Base-by-base conservation (phyloP, 306 rosid genomes). In the Corylus avellana region DNA sequence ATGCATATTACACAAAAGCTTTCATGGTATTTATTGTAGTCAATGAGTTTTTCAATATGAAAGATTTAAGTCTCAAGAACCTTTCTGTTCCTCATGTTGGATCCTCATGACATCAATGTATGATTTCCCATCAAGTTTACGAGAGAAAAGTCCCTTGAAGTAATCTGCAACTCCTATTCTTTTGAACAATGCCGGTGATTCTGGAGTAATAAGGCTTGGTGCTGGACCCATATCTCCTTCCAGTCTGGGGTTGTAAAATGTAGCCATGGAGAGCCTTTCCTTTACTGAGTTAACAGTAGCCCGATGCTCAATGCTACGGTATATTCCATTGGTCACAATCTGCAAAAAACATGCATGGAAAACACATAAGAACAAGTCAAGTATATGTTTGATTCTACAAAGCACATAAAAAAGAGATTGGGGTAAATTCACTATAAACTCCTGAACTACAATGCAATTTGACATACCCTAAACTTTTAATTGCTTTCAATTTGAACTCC, bases 181-280 rank as follows among this genome's bases (percentile, higher is more conserved):
- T 29, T 74, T 74, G 58, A 86, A 86, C 56, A 83, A 29, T n/a
- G 87, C 70, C 0, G 81, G 87, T 27, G 7, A 70, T 13, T 86
- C 67, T 2, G 70, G 63, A 12, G 77, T 74, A 1, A 84, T 3
- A 29, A 84, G 76, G 72, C 80, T 84, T 18, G 85, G 76, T 16
- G 81, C 83, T 1, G 87, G 89, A 22, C 89, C 89, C 37, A 83
- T 13, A 4, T 83, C 74, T 9, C 75, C 83, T 11, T 62, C 81
- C 46, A 71, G 42, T 1, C 74, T 80, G 12, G 83, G 84, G 25
- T 18, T 68, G 78, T 69, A 83, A 61, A 83, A 79, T 44, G 80
- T 80, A 49, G 80, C 89, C 3, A 86, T 29, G 1, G 89, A 83
- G 7, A 86, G 76, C 73, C 89, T 83, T 10, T 86, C 87, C 13